These are phyloP conservation scores for Chaetomium sp. DNA, from an alignment of 2,329 filamentous ascomycete species.

Conservation along the genomic window DNA sequence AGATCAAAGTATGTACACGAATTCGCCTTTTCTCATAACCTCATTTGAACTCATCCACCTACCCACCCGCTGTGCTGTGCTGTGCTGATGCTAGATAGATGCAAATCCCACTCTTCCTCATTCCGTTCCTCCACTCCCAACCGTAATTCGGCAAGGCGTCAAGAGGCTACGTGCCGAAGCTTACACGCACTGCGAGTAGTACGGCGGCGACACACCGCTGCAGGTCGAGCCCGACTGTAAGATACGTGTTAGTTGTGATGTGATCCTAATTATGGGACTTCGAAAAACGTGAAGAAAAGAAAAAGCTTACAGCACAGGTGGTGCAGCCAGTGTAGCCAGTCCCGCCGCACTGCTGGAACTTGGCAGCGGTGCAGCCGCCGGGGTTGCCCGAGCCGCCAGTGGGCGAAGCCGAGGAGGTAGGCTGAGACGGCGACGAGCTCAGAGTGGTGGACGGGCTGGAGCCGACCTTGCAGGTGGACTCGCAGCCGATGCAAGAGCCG, in stretches of 20 bases:
- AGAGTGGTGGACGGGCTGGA: constrained; percentile 19
- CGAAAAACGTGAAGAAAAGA: neutral
- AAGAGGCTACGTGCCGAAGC: neutral
- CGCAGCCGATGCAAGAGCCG: constrained; percentile 35
- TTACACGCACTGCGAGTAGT: constrained; percentile 35
- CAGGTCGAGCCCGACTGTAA: constrained; percentile 29
- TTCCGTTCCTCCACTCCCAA: neutral
- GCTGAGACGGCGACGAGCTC: neutral
- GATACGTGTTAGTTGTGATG: too few relatives aligned
- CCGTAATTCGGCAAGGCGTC: neutral
- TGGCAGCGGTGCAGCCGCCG: constrained; percentile 28
- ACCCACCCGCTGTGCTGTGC: too few relatives aligned
- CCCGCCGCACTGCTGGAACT: constrained; percentile 36
- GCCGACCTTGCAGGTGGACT: constrained; percentile 34
- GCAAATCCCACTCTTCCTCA: too few relatives aligned
- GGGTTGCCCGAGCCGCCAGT: neutral
- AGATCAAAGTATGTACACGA: constrained; percentile 15
- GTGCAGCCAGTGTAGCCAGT: constrained; percentile 37
- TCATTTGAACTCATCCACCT: neutral
- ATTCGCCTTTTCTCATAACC: neutral
- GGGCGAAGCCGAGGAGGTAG: constrained; percentile 2
- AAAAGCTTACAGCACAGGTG: constrained; percentile 31
- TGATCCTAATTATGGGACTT: neutral
- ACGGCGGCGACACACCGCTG: constrained; percentile 32
- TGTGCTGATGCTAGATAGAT: too few relatives aligned